Evolutionary conservation across 441 rosid genomes (phyloP), one percentile per base, ranked within the genome.

Genomic region (Brassica hybrid): DNA sequence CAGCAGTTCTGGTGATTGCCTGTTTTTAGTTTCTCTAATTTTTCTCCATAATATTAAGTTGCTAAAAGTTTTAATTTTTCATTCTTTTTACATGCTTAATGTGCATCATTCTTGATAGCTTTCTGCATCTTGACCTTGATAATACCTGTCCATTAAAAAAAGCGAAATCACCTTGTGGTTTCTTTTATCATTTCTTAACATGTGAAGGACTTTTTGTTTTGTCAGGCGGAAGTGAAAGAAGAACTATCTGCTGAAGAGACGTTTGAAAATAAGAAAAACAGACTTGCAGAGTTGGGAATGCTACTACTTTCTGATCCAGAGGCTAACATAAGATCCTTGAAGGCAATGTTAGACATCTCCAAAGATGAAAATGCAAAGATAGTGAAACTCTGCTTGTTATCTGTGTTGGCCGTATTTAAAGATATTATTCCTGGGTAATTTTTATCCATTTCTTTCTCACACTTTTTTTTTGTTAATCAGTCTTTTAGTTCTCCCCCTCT

Each of bases 401-500:
- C 97, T 65, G 82, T 96, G 83, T 80, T 91, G 89, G 97, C 99
- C 78, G 99, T 92, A 69, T 94, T 91, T 59, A 94, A 87, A 81
- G 97, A 92, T 81, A 92, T 92, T 67, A 94, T 94, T 81, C 98
- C 97, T 67, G 97, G 99, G 99, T 96, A 85, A 36, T 67, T 25
- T 21, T 34, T 32, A 19, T 50, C 14, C 56, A 14, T 74, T 76
- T 57, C 25, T 17, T 72, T 75, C 57, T 18, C 19, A 12, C 14
- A 12, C 3, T 14, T 80, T 17, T 57, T 43, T 54, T 72, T 32
- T 36, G 67, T 69, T 38, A 62, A 17, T 9, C 16, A 0, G 14
- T 41, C 59, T 71, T 59, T 58, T 65, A 54, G 4, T 60, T 34
- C 18, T 50, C 34, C 16, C 48, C 16, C 69, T 27, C 17, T 36